Conservation (phyloP, 192 early-diverging fungal species). For the Mortierella hygrophila region DNA sequence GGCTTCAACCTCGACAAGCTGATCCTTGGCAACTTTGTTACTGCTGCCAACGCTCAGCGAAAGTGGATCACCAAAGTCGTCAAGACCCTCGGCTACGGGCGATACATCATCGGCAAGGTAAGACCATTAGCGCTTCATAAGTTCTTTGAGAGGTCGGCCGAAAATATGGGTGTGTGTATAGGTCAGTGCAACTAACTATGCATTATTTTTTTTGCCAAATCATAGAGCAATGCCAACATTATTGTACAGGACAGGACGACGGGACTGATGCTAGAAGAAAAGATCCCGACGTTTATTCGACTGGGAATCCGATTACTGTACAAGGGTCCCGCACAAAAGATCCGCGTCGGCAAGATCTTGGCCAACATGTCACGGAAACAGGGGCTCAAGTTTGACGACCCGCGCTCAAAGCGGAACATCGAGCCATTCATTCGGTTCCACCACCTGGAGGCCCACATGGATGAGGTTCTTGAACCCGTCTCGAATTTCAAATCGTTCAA, state of each 20-base stretch:
- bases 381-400: slow-evolving; percentile 80
- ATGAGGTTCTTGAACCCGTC: slow-evolving; percentile 78
- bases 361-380: slow-evolving; percentile 73
- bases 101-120: slow-evolving; percentile 69
- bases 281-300: slow-evolving; percentile 82
- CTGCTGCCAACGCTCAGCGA: slow-evolving; percentile 77
- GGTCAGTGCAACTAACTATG: background rate
- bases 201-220: background rate
- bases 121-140: no score
- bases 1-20: slow-evolving; percentile 79
- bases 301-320: slow-evolving; percentile 85
- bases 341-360: slow-evolving; percentile 61
- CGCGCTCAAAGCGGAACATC: slow-evolving; percentile 74
- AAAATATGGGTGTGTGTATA: background rate
- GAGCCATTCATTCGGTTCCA: slow-evolving; percentile 81
- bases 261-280: slow-evolving; percentile 80
- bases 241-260: slow-evolving; percentile 79
- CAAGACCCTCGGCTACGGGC: slow-evolving; percentile 75
- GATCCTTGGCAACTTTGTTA: slow-evolving; percentile 82
- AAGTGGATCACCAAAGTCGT: slow-evolving; percentile 78
- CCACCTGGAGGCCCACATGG: slow-evolving; percentile 65
- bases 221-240: slow-evolving; percentile 78
- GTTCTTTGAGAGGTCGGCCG: no score
- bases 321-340: slow-evolving; percentile 66
- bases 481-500: slow-evolving; percentile 81